Evolutionary conservation across 345 rosid genomes (phyloP).

Genomic region (Eucalyptus polybractea): DNA sequence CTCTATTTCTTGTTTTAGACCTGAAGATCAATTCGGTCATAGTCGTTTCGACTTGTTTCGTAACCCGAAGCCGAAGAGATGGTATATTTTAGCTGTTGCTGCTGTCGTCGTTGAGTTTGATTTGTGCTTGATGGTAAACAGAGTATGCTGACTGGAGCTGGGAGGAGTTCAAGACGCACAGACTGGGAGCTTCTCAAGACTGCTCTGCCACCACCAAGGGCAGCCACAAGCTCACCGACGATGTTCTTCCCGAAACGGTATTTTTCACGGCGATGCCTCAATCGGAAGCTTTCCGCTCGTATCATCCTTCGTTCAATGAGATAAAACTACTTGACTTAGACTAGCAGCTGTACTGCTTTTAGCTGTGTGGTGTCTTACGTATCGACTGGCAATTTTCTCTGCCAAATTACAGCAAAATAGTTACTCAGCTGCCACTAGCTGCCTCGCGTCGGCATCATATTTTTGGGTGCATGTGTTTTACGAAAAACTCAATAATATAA

Average conservation of each 20-base stretch:
- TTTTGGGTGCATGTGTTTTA: too few relatives aligned
- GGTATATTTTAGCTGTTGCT: not conserved
- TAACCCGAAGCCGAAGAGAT: not conserved
- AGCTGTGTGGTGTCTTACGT: not conserved
- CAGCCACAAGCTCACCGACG: slow-evolving; percentile 55
- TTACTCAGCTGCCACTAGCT: not conserved
- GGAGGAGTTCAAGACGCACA: slow-evolving; percentile 73
- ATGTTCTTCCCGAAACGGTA: slow-evolving; percentile 50
- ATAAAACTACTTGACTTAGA: not conserved
- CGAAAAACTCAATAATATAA: too few relatives aligned
- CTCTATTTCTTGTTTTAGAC: not conserved
- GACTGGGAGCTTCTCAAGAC: slow-evolving; percentile 86
- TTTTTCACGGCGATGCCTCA: not conserved
- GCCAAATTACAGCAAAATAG: not conserved
- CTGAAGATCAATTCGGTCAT: not conserved
- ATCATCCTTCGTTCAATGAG: not conserved
- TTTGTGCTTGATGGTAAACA: slow-evolving; percentile 6
- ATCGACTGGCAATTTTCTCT: not conserved
- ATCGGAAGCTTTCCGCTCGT: not conserved
- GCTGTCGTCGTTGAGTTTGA: not conserved
- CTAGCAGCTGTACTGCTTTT: not conserved
- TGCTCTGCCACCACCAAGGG: slow-evolving; percentile 90
- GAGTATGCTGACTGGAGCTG: slow-evolving; percentile 95
- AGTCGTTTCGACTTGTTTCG: not conserved
- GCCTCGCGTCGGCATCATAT: not conserved